Evolutionary conservation across 1,284 basidiomycete species (phyloP).

Genomic region (Gomphus sp.): DNA sequence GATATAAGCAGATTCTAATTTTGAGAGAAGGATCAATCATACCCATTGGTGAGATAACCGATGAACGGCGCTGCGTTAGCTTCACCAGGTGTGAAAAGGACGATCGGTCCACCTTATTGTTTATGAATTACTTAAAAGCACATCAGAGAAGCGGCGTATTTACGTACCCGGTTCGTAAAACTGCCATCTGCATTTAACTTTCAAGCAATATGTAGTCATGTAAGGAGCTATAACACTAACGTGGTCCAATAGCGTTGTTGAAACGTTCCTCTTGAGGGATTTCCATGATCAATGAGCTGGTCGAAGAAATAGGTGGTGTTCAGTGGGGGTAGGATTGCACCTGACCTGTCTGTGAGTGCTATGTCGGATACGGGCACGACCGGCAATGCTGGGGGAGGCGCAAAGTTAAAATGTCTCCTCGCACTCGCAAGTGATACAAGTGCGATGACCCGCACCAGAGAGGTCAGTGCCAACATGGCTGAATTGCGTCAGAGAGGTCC

Average conservation of each 20-base stretch:
- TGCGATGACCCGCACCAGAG: neutral
- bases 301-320: slow-evolving; percentile 54
- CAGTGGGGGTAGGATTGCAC: slow-evolving; percentile 16
- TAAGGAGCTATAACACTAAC: slow-evolving; percentile 27
- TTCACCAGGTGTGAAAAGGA: slow-evolving; percentile 48
- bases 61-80: slow-evolving; percentile 36
- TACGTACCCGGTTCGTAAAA: slow-evolving; percentile 8
- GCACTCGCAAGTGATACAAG: neutral
- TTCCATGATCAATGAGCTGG: slow-evolving; percentile 64
- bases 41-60: slow-evolving; percentile 49
- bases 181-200: slow-evolving; percentile 13
- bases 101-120: slow-evolving; percentile 56
- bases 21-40: neutral
- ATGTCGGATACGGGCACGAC: neutral
- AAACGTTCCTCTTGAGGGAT: slow-evolving; percentile 67
- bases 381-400: slow-evolving; percentile 4
- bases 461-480: neutral
- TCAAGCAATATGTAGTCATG: neutral
- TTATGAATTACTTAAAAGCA: slow-evolving; percentile 4
- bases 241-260: slow-evolving; percentile 64
- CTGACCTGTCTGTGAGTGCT: slow-evolving; percentile 7
- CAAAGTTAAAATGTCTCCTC: neutral
- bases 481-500: too few species aligned
- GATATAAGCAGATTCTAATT: neutral
- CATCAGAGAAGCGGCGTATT: neutral